Evolutionary conservation across 805 yeast species (phyloP).

Genomic region (Zygosaccharomyces gambellarensis): DNA sequence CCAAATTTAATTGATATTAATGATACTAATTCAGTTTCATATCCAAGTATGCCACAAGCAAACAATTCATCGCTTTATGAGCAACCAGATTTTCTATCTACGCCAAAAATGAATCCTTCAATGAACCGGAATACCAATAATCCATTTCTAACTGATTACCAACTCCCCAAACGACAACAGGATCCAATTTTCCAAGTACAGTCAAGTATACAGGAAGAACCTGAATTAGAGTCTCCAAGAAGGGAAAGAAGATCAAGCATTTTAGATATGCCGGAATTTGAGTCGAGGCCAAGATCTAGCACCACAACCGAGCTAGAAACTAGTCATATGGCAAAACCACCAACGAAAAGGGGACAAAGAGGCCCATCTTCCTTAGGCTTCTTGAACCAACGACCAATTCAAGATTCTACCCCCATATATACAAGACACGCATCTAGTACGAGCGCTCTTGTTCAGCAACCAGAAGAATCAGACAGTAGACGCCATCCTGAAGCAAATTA

Average conservation of each 20-base stretch:
- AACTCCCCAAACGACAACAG: background rate
- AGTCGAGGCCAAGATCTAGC: background rate
- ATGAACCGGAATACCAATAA: background rate
- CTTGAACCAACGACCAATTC: background rate
- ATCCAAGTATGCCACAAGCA: slow-evolving; percentile 5
- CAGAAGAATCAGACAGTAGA: background rate
- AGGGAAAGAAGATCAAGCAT: background rate
- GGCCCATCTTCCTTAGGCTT: background rate
- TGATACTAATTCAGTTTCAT: slow-evolving; percentile 21
- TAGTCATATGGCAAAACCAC: background rate
- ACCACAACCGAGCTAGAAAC: background rate
- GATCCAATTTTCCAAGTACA: background rate
- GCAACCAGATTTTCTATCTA: slow-evolving; percentile 30
- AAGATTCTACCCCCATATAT: background rate
- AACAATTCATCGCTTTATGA: slow-evolving; percentile 9
- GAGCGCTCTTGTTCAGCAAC: background rate
- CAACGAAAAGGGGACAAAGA: background rate
- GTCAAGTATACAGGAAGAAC: slow-evolving; percentile 3
- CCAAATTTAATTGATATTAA: slow-evolving; percentile 39
- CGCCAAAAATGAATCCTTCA: slow-evolving; percentile 21
- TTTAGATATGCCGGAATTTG: background rate
- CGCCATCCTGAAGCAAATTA: background rate
- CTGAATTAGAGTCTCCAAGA: background rate
- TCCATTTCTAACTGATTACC: background rate
- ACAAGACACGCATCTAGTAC: background rate